phyloP scores from a whole-genome alignment of 805 yeast species.

The Saturnispora besseyi region DNA sequence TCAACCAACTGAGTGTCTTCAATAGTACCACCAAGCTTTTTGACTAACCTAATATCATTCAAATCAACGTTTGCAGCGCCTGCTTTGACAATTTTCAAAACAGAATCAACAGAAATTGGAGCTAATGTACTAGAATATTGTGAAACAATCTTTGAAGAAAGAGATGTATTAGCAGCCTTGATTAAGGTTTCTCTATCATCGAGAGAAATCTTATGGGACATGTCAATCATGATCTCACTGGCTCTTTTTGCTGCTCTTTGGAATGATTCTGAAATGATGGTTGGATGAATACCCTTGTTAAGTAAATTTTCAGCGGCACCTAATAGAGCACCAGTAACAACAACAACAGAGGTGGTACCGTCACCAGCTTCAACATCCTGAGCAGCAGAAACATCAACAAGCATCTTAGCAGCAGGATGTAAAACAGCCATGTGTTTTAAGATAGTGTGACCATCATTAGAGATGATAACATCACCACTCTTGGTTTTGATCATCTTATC shows the following conservation, averaged over 20 bases:
- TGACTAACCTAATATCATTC: constrained; percentile 78
- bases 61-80: constrained; percentile 66
- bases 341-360: constrained; percentile 97
- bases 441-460: constrained; percentile 98
- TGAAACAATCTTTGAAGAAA: constrained; percentile 90
- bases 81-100: constrained; percentile 49
- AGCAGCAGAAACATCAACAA: constrained; percentile 92
- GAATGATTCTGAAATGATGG: constrained; percentile 87
- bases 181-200: constrained; percentile 73
- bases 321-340: constrained; percentile 84
- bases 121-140: constrained; percentile 82
- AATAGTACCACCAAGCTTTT: constrained; percentile 95
- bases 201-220: constrained; percentile 76
- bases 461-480: constrained; percentile 83
- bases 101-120: constrained; percentile 92
- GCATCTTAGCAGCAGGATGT: constrained; percentile 98
- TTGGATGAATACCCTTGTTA: constrained; percentile 90
- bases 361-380: constrained; percentile 99
- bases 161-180: constrained; percentile 90
- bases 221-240: constrained; percentile 70
- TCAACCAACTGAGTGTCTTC: constrained; percentile 91
- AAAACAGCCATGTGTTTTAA: constrained; percentile 95
- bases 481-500: constrained; percentile 97
- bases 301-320: constrained; percentile 92
- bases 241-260: constrained; percentile 81